Conservation (phyloP, 2,329 filamentous ascomycete species). For the Conoideocrella luteorostrata region DNA sequence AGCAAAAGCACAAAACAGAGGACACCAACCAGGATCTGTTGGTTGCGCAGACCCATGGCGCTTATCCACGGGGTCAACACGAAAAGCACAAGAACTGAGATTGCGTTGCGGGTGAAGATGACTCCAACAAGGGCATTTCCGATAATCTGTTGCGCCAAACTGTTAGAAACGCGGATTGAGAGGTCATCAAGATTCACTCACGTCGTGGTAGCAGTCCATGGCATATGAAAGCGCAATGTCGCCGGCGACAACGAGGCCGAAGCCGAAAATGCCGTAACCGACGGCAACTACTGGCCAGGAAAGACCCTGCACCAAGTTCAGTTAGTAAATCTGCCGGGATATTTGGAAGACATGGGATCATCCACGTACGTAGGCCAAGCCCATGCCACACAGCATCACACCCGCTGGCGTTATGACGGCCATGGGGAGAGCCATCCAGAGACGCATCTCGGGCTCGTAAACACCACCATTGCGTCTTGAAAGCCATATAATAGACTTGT, state of each 20-base stretch:
- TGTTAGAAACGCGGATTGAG: neutral
- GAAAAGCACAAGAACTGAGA: conserved; percentile 17
- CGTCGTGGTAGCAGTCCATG: conserved; percentile 30
- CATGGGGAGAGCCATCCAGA: conserved; percentile 22
- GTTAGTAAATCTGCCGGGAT: neutral
- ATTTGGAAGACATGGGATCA: neutral
- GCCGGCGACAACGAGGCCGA: conserved; percentile 28
- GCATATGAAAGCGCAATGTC: conserved; percentile 27
- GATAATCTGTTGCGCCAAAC: conserved; percentile 15
- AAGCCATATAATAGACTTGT: conserved; percentile 29
- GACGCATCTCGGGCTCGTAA: conserved; percentile 37
- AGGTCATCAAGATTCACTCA: conserved; percentile 11
- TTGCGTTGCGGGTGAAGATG: conserved; percentile 16
- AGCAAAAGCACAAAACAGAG: conserved; percentile 8
- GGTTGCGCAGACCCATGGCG: conserved; percentile 16
- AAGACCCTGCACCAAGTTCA: conserved; percentile 19
- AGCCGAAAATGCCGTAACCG: conserved; percentile 28
- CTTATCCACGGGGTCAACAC: conserved; percentile 16
- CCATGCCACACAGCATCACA: conserved; percentile 29
- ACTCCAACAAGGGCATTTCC: conserved; percentile 19
- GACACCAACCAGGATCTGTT: conserved; percentile 10
- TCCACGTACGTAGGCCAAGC: conserved; percentile 22
- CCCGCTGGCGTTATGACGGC: conserved; percentile 24
- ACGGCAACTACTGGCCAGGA: conserved; percentile 33
- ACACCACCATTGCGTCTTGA: conserved; percentile 30